Conservation (phyloP, 495 filamentous ascomycete species). For the Aspergillus diversus region DNA sequence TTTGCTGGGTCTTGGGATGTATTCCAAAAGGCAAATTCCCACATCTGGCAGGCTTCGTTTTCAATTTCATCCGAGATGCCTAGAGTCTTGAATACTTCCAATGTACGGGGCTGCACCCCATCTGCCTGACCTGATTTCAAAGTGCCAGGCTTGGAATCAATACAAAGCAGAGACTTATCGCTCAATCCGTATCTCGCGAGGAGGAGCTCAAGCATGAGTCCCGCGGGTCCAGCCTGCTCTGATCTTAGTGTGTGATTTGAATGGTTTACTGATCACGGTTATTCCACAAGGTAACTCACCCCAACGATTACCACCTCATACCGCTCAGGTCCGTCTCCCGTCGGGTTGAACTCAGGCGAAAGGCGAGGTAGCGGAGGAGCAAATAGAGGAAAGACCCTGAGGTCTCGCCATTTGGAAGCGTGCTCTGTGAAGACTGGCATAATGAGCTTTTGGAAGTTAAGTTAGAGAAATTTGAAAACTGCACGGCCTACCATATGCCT, state of each 20-base stretch:
- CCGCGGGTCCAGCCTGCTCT: constrained; percentile 44
- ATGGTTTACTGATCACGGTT: too few species aligned
- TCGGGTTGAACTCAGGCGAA: constrained; percentile 20
- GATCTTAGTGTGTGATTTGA: too few species aligned
- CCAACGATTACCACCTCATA: constrained; percentile 51
- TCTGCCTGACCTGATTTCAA: constrained; percentile 64
- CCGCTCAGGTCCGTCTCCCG: constrained; percentile 24
- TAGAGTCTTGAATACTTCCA: constrained; percentile 62
- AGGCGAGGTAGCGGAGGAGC: constrained; percentile 47
- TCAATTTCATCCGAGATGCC: constrained; percentile 43
- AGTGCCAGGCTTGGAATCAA: constrained; percentile 48
- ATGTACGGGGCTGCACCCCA: constrained; percentile 62
- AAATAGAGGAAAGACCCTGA: constrained; percentile 47
- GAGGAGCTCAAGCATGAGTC: constrained; percentile 50
- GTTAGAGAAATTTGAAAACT: too few species aligned
- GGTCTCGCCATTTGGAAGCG: constrained; percentile 40
- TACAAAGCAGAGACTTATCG: constrained; percentile 46
- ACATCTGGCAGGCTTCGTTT: constrained; percentile 41
- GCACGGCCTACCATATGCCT: too few species aligned
- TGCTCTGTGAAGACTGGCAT: constrained; percentile 56
- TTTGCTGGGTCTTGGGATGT: constrained; percentile 47
- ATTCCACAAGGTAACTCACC: constrained; percentile 5
- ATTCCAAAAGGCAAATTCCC: constrained; percentile 53
- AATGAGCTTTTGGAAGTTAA: too few species aligned
- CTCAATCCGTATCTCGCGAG: constrained; percentile 52